These are phyloP conservation scores for Azolla pinnata DNA, from an alignment of 75 land plant genomes.

Conservation along the genomic window DNA sequence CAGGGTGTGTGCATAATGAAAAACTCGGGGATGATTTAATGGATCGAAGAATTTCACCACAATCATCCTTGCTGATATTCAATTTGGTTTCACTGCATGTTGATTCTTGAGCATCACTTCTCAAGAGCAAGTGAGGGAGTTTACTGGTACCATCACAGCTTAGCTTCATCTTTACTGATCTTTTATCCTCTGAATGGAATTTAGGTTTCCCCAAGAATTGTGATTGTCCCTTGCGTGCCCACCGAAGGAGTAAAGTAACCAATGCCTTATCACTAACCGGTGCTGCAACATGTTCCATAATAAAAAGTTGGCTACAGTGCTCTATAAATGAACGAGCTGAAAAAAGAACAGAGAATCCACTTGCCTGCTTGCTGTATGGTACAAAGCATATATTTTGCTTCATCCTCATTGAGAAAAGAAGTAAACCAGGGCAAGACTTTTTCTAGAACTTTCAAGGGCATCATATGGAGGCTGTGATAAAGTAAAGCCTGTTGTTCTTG, in stretches of 20 bases:
- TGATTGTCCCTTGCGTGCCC: slow-evolving; percentile 67
- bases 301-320: background rate
- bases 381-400: slow-evolving; percentile 53
- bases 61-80: background rate
- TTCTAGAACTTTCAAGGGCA: slow-evolving; percentile 81
- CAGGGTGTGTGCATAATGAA: background rate
- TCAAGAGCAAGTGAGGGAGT: background rate
- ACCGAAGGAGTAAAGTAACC: slow-evolving; percentile 57
- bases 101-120: background rate
- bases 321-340: background rate
- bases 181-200: background rate
- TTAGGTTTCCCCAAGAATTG: background rate
- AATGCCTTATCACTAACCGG: slow-evolving; percentile 51
- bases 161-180: background rate
- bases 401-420: slow-evolving; percentile 42
- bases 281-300: slow-evolving; percentile 36
- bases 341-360: background rate
- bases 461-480: slow-evolving; percentile 66
- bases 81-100: background rate
- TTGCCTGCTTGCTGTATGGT: slow-evolving; percentile 72
- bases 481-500: slow-evolving; percentile 62
- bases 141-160: background rate
- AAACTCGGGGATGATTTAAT: background rate
- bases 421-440: slow-evolving; percentile 88
- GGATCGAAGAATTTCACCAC: background rate